phyloP scores from a whole-genome alignment of 306 rosid genomes.

The Sphenostylis stenocarpa region DNA sequence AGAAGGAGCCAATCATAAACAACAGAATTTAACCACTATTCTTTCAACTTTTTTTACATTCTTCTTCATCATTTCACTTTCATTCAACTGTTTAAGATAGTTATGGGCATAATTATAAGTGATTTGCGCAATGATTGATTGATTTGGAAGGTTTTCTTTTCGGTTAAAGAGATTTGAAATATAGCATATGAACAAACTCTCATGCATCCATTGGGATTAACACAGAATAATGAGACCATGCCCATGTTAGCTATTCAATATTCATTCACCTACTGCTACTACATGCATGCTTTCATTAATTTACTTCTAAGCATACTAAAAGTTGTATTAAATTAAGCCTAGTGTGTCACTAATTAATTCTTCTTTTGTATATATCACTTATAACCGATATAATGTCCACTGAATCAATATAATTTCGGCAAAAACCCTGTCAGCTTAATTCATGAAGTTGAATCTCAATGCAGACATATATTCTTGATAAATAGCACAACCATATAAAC shows the following conservation, averaged over 20 bases:
- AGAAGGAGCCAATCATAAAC: conserved; percentile 27
- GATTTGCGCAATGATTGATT: conserved; percentile 2
- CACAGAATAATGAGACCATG: background rate
- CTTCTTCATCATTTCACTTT: background rate
- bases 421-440: no score
- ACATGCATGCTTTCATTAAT: background rate
- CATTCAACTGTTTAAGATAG: background rate
- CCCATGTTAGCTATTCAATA: background rate
- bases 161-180: background rate
- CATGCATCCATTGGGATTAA: background rate
- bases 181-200: background rate
- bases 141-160: background rate
- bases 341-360: no score
- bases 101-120: background rate
- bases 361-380: no score
- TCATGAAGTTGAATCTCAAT: background rate
- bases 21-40: conserved; percentile 31
- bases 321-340: no score
- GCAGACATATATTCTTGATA: background rate
- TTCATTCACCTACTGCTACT: background rate
- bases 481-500: background rate
- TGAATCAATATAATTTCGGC: no score
- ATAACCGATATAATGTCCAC: no score
- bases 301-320: background rate
- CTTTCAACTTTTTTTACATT: background rate